Evolutionary conservation across 2,329 filamentous ascomycete genomes (phyloP).

Genomic region (Graphiopsis chlorocephala): DNA sequence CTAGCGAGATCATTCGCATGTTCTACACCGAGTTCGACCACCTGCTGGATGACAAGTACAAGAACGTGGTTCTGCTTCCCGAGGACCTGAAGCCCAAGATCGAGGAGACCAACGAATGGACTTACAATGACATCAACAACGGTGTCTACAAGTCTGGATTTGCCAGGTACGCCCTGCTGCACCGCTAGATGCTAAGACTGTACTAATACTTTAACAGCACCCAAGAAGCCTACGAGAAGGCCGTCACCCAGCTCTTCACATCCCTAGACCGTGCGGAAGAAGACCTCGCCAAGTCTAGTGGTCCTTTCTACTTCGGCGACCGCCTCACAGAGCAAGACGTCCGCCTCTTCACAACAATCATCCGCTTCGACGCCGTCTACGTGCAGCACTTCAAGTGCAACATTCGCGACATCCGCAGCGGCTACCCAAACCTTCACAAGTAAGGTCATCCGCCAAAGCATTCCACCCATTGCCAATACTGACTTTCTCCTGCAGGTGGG

Average conservation of each 20-base stretch:
- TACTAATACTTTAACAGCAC: conserved; percentile 28
- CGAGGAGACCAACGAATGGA: conserved; percentile 52
- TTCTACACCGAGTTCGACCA: conserved; percentile 76
- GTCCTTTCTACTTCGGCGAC: conserved; percentile 49
- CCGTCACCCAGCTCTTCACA: conserved; percentile 46
- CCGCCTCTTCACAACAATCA: conserved; percentile 58
- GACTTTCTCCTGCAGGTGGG: conserved; percentile 56
- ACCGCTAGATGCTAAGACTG: neutral
- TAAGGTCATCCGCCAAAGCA: conserved; percentile 11
- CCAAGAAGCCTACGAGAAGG: conserved; percentile 50
- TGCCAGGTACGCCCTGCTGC: conserved; percentile 38
- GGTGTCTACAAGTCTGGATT: conserved; percentile 54
- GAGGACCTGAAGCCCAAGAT: conserved; percentile 44
- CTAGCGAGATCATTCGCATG: conserved; percentile 90
- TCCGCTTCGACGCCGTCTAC: conserved; percentile 62
- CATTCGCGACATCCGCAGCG: conserved; percentile 76
- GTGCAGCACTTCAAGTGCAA: conserved; percentile 73
- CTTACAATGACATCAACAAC: conserved; percentile 53
- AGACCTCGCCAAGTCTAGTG: conserved; percentile 40
- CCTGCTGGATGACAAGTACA: conserved; percentile 43
- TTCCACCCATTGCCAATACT: neutral
- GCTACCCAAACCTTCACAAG: conserved; percentile 75
- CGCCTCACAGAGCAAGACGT: conserved; percentile 50
- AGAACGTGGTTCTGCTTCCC: conserved; percentile 45
- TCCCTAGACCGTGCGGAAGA: conserved; percentile 49